Base-by-base conservation (phyloP, 345 rosid species). In the Bruguiera parviflora region DNA sequence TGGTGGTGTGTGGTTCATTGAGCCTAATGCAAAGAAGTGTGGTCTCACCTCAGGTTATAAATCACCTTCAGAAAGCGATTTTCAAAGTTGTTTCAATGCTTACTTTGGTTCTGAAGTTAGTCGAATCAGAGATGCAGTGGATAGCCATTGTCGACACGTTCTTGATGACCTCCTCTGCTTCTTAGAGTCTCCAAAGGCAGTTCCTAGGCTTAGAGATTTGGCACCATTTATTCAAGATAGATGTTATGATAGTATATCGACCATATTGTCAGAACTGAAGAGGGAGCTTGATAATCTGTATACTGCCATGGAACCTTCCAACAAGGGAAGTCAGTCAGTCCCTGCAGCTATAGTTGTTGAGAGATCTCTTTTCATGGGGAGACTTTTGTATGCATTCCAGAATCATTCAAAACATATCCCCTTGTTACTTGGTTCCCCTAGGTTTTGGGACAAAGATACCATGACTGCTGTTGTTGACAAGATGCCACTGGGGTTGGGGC, bases 1-100 rank as follows among this genome's bases (percentile, higher is more conserved):
- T 64, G 99, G 96, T 65, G 96, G 98, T 65, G 86, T 95, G 76
- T 95, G 99, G 99, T 95, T 92, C 75, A 83, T 89, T 22, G 99
- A 95, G 70, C 84, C 96, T 75, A 85, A 81, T 66, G 53, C 75
- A 31, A 85, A 83, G 82, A 92, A 85, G 86, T 68, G 73, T 76
- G 80, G 74, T 80, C 63, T 68, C 28, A 37, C 75, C 59, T 71
- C 83, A 43, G 86, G 87, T 49, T 73, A 75, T 75, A 87, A 75
- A 67, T 67, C 80, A 0, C 77, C 76, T 10, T 94, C 84, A 75
- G 92, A 86, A 75, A 85, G 87, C 69, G 96, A 84, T 81, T 87
- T 87, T 65, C 93, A 83, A 73, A 71, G 83, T 74, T 92, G 92
- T 80, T 92, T 95, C 59, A 80, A 69, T 77, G 92, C 94, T 9